Conservation (phyloP, 1,139 yeast genomes). For the Pichia sp. region DNA sequence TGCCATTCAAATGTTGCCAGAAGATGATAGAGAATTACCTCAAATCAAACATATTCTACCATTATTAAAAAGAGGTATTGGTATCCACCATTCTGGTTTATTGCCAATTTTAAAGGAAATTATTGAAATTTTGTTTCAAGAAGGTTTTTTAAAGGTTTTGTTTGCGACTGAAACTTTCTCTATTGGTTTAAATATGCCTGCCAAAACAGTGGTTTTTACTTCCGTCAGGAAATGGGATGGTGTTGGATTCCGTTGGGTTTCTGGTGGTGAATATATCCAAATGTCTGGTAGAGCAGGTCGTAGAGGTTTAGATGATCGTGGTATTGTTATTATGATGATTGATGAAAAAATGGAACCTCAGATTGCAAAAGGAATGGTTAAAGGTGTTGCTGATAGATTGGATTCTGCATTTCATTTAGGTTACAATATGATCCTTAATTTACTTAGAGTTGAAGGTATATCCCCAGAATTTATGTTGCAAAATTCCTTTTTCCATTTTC, state of each 20-base stretch:
- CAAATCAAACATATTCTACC: conserved; percentile 91
- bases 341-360: conserved; percentile 99
- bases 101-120: conserved; percentile 94
- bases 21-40: conserved; percentile 84
- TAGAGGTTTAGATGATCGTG: conserved; percentile 88
- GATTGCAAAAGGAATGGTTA: conserved; percentile 98
- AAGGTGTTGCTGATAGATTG: conserved; percentile 87
- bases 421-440: conserved; percentile 91
- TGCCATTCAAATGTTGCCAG: conserved; percentile 82
- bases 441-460: conserved; percentile 95
- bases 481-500: conserved; percentile 90
- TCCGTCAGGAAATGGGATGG: conserved; percentile 99
- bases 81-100: conserved; percentile 96
- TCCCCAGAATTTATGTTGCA: conserved; percentile 97
- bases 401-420: conserved; percentile 90
- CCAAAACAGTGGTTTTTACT: conserved; percentile 95
- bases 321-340: conserved; percentile 96
- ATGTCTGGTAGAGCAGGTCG: conserved; percentile 99
- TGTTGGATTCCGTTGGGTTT: conserved; percentile 93
- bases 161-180: conserved; percentile 99
- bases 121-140: conserved; percentile 93
- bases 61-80: conserved; percentile 86
- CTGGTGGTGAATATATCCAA: conserved; percentile 97
- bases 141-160: conserved; percentile 86
- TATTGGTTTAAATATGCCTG: conserved; percentile 95